Conservation (phyloP, 495 filamentous ascomycete genomes). For the Oleoguttula mirabilis region DNA sequence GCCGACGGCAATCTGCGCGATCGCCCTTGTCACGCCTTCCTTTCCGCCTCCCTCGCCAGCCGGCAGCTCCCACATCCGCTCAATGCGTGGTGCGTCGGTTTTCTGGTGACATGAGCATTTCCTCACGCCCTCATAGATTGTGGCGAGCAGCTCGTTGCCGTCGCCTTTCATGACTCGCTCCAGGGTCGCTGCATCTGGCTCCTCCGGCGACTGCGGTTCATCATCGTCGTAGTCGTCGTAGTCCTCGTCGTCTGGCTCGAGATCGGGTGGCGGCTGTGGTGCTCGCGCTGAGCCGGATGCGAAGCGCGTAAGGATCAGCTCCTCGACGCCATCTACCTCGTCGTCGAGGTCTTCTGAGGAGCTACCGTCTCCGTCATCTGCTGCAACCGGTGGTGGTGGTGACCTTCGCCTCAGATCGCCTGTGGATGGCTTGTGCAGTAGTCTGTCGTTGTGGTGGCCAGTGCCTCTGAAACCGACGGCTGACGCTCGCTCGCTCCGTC, state of each 20-base stretch:
- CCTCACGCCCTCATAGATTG: conserved; percentile 13
- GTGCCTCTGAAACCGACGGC: conserved; percentile 19
- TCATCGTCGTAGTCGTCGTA: conserved; percentile 16
- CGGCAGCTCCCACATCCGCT: conserved; percentile 20
- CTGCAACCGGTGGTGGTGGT: background rate
- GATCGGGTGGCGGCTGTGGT: conserved; percentile 13
- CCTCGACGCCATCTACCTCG: conserved; percentile 7
- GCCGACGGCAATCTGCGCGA: too few relatives aligned
- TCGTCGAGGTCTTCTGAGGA: conserved; percentile 7
- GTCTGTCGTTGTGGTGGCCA: conserved; percentile 4
- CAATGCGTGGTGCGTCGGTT: conserved; percentile 11
- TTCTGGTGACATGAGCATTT: conserved; percentile 19
- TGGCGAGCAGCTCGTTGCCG: conserved; percentile 8
- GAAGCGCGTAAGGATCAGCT: conserved; percentile 17
- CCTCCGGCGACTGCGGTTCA: conserved; percentile 11
- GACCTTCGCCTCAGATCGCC: conserved; percentile 11
- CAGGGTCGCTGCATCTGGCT: conserved; percentile 18
- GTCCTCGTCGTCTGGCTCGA: conserved; percentile 13
- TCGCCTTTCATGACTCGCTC: conserved; percentile 16
- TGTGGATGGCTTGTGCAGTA: conserved; percentile 8
- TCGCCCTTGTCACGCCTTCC: conserved; percentile 10
- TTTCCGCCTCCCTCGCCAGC: conserved; percentile 4
- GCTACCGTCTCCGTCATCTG: conserved; percentile 1
- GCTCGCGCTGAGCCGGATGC: conserved; percentile 12
- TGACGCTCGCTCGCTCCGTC: conserved; percentile 10